Percentiles rank a stretch among this genome's conserved stretches.
phyloP scores from a whole-genome alignment of 257 asterid genomes.

The Schizonepeta tenuifolia region DNA sequence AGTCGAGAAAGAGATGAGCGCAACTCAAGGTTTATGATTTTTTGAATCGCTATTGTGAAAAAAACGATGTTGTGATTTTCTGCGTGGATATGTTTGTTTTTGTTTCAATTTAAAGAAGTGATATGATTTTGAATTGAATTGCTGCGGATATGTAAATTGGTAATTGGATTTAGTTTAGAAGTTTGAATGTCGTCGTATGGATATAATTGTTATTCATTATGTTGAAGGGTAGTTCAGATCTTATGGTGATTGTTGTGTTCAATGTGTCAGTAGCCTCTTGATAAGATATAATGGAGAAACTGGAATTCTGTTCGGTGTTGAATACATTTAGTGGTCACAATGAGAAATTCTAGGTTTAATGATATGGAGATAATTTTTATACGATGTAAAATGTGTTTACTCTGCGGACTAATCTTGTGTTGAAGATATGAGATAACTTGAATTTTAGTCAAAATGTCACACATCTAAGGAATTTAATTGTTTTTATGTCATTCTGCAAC shows the following conservation, averaged over 20 bases:
- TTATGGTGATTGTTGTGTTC: not conserved
- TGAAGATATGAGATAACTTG: not conserved
- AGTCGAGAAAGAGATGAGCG: conserved; percentile 65
- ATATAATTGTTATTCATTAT: not conserved
- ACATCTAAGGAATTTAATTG: conserved; percentile 9
- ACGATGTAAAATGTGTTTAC: too few species aligned
- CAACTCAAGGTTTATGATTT: conserved; percentile 50
- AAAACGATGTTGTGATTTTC: not conserved
- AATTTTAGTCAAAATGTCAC: not conserved
- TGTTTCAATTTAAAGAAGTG: not conserved
- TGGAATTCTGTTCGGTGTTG: not conserved
- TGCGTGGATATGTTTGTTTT: not conserved
- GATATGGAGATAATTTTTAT: too few species aligned
- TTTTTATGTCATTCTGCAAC: not conserved
- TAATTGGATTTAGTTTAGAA: conserved; percentile 8
- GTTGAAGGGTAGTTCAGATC: conserved; percentile 18
- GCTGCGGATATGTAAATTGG: not conserved
- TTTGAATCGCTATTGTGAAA: conserved; percentile 7
- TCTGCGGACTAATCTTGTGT: too few species aligned
- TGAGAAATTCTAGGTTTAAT: too few species aligned
- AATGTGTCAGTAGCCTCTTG: not conserved
- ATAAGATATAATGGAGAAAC: not conserved
- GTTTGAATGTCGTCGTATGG: conserved; percentile 3
- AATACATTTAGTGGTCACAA: not conserved
- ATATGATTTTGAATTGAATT: not conserved